Conservation (phyloP, 805 yeast species). For the Alloascoidea hylecoeti region DNA sequence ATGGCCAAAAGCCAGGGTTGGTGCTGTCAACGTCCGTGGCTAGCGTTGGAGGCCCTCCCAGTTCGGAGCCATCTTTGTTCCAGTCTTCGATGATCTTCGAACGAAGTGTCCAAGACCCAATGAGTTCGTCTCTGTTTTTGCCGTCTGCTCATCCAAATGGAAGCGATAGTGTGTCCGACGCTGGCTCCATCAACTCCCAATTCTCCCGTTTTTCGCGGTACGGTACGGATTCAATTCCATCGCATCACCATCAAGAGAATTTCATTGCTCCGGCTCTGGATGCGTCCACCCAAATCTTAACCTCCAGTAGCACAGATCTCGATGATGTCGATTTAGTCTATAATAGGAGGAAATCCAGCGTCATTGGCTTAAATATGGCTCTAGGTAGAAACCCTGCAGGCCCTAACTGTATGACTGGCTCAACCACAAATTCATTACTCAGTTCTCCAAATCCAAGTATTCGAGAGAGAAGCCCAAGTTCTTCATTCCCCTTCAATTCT, state of each 20-base stretch:
- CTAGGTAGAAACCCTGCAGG: constrained; percentile 15
- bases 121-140: constrained; percentile 10
- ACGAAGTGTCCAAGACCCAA: constrained; percentile 54
- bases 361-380: constrained; percentile 27
- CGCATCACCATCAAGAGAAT: constrained; percentile 39
- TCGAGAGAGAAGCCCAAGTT: constrained; percentile 1
- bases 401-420: not conserved
- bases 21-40: too few relatives aligned
- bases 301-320: constrained; percentile 41
- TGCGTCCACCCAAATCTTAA: constrained; percentile 54
- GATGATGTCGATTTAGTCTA: constrained; percentile 62
- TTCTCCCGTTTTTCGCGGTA: constrained; percentile 6
- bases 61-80: constrained; percentile 14
- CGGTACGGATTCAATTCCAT: constrained; percentile 15
- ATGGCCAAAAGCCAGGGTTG: constrained; percentile 3
- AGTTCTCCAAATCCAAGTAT: constrained; percentile 3
- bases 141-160: constrained; percentile 3
- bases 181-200: too few relatives aligned
- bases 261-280: constrained; percentile 73
- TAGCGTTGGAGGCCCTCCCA: constrained; percentile 2
- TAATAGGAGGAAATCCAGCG: constrained; percentile 43
- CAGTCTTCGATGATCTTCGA: constrained; percentile 52
- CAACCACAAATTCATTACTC: constrained; percentile 1
- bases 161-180: too few relatives aligned
- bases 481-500: not conserved